Percentiles rank a stretch among this genome's conserved stretches.
Evolutionary conservation across 495 filamentous ascomycete genomes (phyloP).

Genomic region (Penicillium longicatenatum): DNA sequence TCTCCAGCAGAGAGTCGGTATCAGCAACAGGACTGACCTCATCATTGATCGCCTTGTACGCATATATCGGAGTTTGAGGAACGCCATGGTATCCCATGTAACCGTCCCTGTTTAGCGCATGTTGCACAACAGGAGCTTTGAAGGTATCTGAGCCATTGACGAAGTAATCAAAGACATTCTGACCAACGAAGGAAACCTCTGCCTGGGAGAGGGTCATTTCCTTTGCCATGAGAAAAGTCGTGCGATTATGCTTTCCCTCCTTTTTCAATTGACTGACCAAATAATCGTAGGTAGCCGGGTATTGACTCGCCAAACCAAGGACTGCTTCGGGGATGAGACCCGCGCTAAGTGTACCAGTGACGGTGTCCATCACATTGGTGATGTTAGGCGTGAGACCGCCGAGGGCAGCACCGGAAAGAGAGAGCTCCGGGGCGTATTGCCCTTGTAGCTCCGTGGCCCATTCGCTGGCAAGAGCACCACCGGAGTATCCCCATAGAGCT

Average conservation of each 20-base stretch:
- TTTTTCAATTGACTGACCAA: background rate
- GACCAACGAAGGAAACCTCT: background rate
- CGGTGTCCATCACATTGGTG: constrained; percentile 5
- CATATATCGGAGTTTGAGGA: background rate
- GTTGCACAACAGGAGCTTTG: background rate
- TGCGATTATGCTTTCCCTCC: background rate
- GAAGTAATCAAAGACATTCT: constrained; percentile 1
- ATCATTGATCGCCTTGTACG: background rate
- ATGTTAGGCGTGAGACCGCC: constrained; percentile 16
- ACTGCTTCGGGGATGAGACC: constrained; percentile 7
- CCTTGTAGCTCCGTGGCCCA: constrained; percentile 50
- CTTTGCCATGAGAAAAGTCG: background rate
- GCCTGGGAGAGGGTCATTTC: background rate
- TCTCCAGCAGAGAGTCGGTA: background rate
- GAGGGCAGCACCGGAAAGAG: constrained; percentile 13
- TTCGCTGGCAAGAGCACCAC: constrained; percentile 48
- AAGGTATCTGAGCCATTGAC: background rate
- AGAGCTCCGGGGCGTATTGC: constrained; percentile 48
- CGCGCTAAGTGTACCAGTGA: background rate
- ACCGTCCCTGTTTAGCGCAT: background rate
- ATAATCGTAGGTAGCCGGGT: constrained; percentile 8
- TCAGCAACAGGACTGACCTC: background rate
- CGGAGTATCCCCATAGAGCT: constrained; percentile 52
- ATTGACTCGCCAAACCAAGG: constrained; percentile 13
- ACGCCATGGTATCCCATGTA: constrained; percentile 1